A percentile compares a stretch with the other conserved stretches of the same genome.
Evolutionary conservation across 768 basidiomycete genomes (phyloP).

Genomic region (Cystofilobasidium macerans): DNA sequence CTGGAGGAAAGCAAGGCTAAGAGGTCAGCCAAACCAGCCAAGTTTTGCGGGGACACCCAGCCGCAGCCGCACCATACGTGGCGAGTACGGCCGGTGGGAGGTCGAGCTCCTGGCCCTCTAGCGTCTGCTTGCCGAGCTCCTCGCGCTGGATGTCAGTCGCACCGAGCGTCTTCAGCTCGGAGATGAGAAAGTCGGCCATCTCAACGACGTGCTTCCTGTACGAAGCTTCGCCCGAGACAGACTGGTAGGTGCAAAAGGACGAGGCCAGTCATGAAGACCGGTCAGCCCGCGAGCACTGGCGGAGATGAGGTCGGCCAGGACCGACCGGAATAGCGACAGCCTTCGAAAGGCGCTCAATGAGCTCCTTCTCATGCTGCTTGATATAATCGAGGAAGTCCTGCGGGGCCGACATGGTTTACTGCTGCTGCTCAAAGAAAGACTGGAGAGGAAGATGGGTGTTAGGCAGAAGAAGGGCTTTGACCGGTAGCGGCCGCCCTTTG

Average conservation of each 20-base stretch:
- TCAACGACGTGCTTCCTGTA: conserved; percentile 58
- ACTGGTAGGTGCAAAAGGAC: conserved; percentile 30
- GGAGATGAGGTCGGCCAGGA: neutral
- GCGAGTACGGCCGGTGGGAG: conserved; percentile 55
- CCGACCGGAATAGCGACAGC: conserved; percentile 67
- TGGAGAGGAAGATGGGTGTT: neutral
- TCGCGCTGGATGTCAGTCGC: conserved; percentile 52
- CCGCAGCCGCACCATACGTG: neutral
- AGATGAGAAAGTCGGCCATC: conserved; percentile 76
- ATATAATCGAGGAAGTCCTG: conserved; percentile 46
- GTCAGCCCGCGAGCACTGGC: conserved; percentile 12
- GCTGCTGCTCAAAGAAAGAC: no score
- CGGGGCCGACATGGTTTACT: conserved; percentile 28
- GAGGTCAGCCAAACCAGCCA: neutral
- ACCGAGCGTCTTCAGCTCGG: conserved; percentile 62
- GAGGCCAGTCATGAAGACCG: conserved; percentile 28
- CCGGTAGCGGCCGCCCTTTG: no score
- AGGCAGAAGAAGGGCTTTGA: no score
- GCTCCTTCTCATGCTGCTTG: conserved; percentile 57
- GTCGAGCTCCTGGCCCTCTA: conserved; percentile 58
- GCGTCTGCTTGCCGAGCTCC: conserved; percentile 63
- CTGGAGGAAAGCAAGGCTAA: conserved; percentile 49
- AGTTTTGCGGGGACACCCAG: no score
- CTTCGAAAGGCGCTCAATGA: conserved; percentile 65
- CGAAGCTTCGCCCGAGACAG: conserved; percentile 37